Evolutionary conservation across 2,329 filamentous ascomycete genomes (phyloP).

Genomic region (Helicocarpus griseus): DNA sequence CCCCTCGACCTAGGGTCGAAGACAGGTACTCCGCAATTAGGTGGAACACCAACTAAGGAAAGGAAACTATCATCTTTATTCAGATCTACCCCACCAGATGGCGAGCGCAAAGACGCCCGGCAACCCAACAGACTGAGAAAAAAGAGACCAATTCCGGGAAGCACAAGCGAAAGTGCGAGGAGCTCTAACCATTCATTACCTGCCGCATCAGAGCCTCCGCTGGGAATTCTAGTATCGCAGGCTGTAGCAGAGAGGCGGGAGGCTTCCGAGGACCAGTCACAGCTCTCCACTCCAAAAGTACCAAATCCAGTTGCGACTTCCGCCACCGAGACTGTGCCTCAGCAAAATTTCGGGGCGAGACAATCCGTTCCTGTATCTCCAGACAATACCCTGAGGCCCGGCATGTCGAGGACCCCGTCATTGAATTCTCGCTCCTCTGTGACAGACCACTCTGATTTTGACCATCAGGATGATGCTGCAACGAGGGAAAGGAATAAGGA

Average conservation of each 20-base stretch:
- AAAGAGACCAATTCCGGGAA: constrained; percentile 63
- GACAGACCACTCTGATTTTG: constrained; percentile 74
- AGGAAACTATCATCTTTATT: constrained; percentile 61
- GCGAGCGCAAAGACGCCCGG: constrained; percentile 50
- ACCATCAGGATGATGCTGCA: constrained; percentile 57
- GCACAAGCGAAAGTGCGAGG: constrained; percentile 75
- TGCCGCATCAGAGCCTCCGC: constrained; percentile 29
- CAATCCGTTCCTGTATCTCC: constrained; percentile 27
- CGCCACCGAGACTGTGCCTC: constrained; percentile 14
- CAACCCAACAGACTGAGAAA: constrained; percentile 89
- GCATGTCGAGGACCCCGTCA: constrained; percentile 66
- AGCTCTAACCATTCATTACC: constrained; percentile 76
- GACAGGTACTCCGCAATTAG: constrained; percentile 28
- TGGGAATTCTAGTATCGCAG: constrained; percentile 23
- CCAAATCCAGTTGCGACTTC: constrained; percentile 21
- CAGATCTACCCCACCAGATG: constrained; percentile 54
- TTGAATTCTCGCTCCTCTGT: constrained; percentile 60
- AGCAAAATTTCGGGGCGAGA: constrained; percentile 8
- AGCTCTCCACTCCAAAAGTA: constrained; percentile 26
- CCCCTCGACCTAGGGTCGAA: constrained; percentile 38
- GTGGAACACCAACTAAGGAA: constrained; percentile 53
- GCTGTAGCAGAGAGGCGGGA: constrained; percentile 19
- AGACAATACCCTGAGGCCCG: constrained; percentile 50
- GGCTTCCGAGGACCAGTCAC: constrained; percentile 18
- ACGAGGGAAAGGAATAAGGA: constrained; percentile 52